Evolutionary conservation across 495 filamentous ascomycete genomes (phyloP), one percentile per base, ranked within the genome.

Genomic region (Hypoxylon lienhwacheense): DNA sequence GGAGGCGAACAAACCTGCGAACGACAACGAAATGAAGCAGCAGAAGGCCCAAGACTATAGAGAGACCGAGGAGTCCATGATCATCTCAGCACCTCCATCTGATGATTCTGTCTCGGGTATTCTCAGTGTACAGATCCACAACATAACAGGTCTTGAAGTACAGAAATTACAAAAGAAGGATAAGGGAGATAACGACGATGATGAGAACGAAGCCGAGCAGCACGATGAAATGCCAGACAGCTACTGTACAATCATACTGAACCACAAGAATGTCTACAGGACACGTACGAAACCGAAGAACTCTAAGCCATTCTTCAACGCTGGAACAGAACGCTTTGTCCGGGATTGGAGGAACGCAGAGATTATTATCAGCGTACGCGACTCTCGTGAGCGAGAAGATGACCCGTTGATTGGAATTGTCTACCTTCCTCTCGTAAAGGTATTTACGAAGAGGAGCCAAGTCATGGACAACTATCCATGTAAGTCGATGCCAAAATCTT

Each of bases 241-340:
- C 21, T 90, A 87, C 63, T 87, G 83, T 67, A 85, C 79, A 19
- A 76, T 89, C 55, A 85, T 89, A 36, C 64, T 89, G 39, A 86
- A 89, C 59, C 82, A 89, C 49, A 75, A 77, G 36, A 88, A 86
- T 55, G 75, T 88, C 20, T 90, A 84, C 66, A 80, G 74, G 47
- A 87, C 86, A 0, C 70, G 86, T 7, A 86, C 86, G 4, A 90
- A 90, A 60, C 86, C 86, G 3, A 88, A 87, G 72, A 88, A 85
- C 47, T 76, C 81, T 1, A 87, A 85, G 49, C 86, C 86, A 0
- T 90, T 89, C 65, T 89, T 88, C 76, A 90, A 89, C 55, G 86
- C 86, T 1, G 83, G 83, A n/a, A 85, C 81, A 0, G 86, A 90
- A 57, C 74, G 83, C 2, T 85, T 88, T 33, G 74, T 89, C 28